A percentile compares a stretch with the other conserved stretches of the same genome.
Conservation (phyloP, 163 green algal genomes). For the Scenedesmus sp. region DNA sequence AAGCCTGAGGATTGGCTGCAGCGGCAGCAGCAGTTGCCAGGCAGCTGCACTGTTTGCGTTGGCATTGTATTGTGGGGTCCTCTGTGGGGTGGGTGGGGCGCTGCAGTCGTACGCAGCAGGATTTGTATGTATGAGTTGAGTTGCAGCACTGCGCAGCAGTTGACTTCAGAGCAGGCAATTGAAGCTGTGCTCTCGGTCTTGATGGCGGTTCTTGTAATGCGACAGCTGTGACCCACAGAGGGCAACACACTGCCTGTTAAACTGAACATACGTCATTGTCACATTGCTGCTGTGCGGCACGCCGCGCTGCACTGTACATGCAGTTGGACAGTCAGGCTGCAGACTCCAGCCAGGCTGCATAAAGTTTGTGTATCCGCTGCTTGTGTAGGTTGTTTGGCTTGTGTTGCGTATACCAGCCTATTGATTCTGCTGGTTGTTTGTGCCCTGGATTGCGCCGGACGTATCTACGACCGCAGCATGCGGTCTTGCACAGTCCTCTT, state of each 20-base stretch:
- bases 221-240: neutral
- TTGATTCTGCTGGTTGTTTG: neutral
- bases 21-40: too few relatives aligned
- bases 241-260: neutral
- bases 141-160: neutral
- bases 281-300: neutral
- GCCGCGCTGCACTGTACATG: neutral
- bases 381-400: neutral
- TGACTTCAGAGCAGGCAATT: neutral
- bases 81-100: neutral
- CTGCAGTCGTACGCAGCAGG: neutral
- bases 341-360: neutral
- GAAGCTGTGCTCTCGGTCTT: neutral
- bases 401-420: neutral
- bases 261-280: neutral
- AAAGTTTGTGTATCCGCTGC: neutral
- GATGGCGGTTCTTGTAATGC: neutral
- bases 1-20: too few relatives aligned
- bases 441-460: neutral
- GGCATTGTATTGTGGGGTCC: neutral
- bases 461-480: too few relatives aligned
- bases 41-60: neutral
- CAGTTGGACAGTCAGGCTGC: neutral
- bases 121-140: neutral
- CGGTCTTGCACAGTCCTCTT: neutral